These are phyloP conservation scores for Diaporthe sp. DNA, from an alignment of 2,329 filamentous ascomycete genomes.

Conservation along the genomic window DNA sequence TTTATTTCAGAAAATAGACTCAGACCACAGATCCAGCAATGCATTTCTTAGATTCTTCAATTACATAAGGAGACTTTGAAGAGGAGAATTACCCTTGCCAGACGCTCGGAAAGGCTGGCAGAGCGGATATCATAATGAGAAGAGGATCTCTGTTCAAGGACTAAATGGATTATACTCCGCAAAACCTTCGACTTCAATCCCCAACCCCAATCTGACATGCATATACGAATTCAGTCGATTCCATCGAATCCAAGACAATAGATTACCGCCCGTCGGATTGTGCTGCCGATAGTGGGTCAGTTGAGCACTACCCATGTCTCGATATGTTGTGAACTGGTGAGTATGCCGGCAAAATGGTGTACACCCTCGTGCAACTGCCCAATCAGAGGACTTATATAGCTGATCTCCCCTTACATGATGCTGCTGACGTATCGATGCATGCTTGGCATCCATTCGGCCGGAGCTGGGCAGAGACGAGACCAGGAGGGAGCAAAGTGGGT, in stretches of 20 bases:
- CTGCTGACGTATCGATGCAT: conserved; percentile 12
- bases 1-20: not conserved
- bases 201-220: not conserved
- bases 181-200: not conserved
- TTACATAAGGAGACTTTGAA: not conserved
- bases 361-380: not conserved
- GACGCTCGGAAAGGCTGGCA: too few species aligned
- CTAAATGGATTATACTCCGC: too few species aligned
- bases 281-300: not conserved
- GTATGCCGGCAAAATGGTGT: not conserved
- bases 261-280: not conserved
- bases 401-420: not conserved
- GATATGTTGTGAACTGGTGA: not conserved
- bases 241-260: not conserved
- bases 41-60: not conserved
- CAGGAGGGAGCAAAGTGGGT: not conserved
- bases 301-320: not conserved
- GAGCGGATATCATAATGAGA: too few species aligned
- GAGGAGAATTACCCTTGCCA: too few species aligned
- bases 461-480: conserved; percentile 5
- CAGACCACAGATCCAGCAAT: not conserved
- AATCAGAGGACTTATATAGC: not conserved
- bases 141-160: too few species aligned
- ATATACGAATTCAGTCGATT: not conserved
- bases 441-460: conserved; percentile 15